Evolutionary conservation across 768 basidiomycete genomes (phyloP), one percentile per base, ranked within the genome.

Genomic region (Kwoniella sp.): DNA sequence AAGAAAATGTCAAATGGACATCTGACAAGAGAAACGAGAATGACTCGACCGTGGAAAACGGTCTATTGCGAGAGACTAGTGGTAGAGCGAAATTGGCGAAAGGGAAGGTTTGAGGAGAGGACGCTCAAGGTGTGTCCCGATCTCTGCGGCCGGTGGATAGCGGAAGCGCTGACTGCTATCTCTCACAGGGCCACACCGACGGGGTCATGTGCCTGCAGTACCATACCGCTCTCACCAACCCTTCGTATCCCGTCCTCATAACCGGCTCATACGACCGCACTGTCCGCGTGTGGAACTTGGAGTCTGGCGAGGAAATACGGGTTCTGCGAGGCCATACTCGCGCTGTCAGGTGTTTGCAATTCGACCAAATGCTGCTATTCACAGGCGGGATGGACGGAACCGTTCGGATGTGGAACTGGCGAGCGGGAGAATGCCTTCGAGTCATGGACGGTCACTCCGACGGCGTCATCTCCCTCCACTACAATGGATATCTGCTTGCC

Each of bases 121-220:
- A 88, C 85, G 0, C 79, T 98, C 49, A 84, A 86, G 63, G 69
- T 69, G 49, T 51, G 70, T 40, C 12, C n/a, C n/a, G n/a, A n/a
- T n/a, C n/a, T n/a, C n/a, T n/a, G n/a, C n/a, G n/a, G n/a, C n/a
- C n/a, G n/a, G n/a, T n/a, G n/a, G n/a, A 28, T 15, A 5, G 22
- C 32, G 9, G 26, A 3, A 27, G 23, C 12, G 22, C 36, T 39
- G 10, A 49, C 20, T 4, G 17, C 5, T 8, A 20, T 29, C 1
- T 22, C 8, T 19, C 23, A 4, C 45, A 69, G 72, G 95, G 95
- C 5, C 95, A 99, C 75, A 86, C 88, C 6, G 89, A 98, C 65
- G 89, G 91, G 56, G 83, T 99, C 65, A 92, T 96, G 87, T 98
- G 93, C 72, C 81, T 99, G 3, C 95, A 99, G 69, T 92, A 91